Evolutionary conservation across 163 green algal species (phyloP).

Genomic region (Smithsoniella earleae): DNA sequence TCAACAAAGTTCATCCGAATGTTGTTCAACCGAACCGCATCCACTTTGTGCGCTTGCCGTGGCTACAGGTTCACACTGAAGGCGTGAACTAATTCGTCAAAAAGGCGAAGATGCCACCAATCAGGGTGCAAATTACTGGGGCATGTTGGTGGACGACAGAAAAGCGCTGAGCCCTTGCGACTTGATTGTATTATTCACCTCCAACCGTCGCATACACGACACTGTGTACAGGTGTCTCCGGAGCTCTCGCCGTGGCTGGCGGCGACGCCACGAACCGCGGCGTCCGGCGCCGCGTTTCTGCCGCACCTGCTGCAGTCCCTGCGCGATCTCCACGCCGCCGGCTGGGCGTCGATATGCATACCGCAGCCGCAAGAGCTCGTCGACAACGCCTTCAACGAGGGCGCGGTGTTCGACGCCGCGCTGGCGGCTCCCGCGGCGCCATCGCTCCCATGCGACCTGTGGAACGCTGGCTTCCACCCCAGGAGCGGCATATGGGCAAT

Average conservation of each 20-base stretch:
- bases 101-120: no score
- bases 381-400: constrained; percentile 21
- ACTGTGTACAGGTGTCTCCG: not conserved
- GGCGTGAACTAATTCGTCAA: no score
- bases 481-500: not conserved
- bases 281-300: not conserved
- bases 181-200: no score
- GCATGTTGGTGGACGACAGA: no score
- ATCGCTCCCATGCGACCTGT: not conserved
- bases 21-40: no score
- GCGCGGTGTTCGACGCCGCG: not conserved
- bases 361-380: not conserved
- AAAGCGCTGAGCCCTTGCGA: no score
- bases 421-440: not conserved
- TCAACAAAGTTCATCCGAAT: no score
- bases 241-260: not conserved
- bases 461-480: not conserved
- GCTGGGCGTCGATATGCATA: constrained; percentile 3
- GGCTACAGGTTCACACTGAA: no score
- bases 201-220: no score
- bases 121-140: no score
- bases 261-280: no score
- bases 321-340: not conserved
- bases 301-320: not conserved
- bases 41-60: no score